A percentile compares a stretch with the other conserved stretches of the same genome.
Conservation (phyloP, 225 moss, liverwort and hornwort genomes). For the Ulota crispa region DNA sequence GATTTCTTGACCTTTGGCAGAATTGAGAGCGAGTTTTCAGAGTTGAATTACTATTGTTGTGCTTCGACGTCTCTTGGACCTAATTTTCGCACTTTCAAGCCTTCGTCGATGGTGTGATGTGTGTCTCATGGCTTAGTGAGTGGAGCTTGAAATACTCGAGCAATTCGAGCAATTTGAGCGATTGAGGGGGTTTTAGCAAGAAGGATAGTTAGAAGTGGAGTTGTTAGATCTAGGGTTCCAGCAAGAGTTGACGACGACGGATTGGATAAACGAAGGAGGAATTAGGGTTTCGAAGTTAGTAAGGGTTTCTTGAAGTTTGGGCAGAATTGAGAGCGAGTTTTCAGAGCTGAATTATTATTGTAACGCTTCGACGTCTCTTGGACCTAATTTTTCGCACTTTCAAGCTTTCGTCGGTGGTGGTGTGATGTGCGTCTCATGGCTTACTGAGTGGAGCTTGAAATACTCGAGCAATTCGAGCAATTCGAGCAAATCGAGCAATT, state of each 20-base stretch:
- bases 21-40: not conserved
- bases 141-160: not conserved
- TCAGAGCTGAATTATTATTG: not conserved
- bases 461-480: not conserved
- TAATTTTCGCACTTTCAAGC: not conserved
- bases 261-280: too few species aligned
- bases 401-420: not conserved
- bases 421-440: not conserved
- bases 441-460: not conserved
- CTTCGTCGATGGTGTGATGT: not conserved
- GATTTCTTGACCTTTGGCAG: not conserved
- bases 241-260: not conserved
- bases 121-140: not conserved
- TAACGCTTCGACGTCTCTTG: not conserved
- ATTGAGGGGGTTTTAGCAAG: not conserved
- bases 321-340: not conserved
- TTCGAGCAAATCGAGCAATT: too few species aligned
- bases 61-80: not conserved
- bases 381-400: not conserved
- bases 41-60: not conserved
- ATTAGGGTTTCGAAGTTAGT: not conserved
- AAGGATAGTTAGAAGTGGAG: not conserved
- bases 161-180: not conserved
- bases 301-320: not conserved
- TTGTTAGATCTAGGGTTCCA: not conserved